Base-by-base conservation (phyloP, 768 basidiomycete species). In the Pluteus cervinus region DNA sequence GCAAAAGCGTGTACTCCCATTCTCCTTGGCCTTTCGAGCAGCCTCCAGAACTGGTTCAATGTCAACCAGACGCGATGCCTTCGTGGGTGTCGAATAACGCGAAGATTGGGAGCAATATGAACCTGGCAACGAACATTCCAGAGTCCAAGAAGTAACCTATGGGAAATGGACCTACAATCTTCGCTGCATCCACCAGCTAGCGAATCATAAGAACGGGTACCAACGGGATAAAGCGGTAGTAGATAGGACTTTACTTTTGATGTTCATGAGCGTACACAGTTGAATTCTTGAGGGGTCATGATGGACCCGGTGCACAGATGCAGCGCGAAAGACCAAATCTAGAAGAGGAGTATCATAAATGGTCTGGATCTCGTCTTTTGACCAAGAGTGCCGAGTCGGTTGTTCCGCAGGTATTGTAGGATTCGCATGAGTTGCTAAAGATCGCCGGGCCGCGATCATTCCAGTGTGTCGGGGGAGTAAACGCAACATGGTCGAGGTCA, bases 81-180 rank as follows among this genome's bases (percentile, higher is more conserved):
- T 83, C 29, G 93, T 97, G 7, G 85, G 66, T 2, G 91, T 93
- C 16, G 81, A 72, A 65, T 98, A 88, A 39, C 84, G 78, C n/a
- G 90, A 89, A 2, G 93, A 96, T 59, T 98, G 94, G 16, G 94
- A 96, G 61, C 94, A 98, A 63, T 98, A 98, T 35, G 90, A 92
- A 66, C 88, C 88, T 91, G 48, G n/a, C 29, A 28, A 36, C 42
- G 9, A 44, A 16, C 11, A 25, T 20, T 3, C 35, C 25, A 18
- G 46, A n/a, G n/a, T n/a, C n/a, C n/a, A n/a, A n/a, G 33, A 38
- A 31, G 25, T 10, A 24, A 30, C 32, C 9, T 36, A 28, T 40
- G 10, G 15, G 5, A 40, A 36, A 31, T 35, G 31, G 33, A 54
- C 84, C 52, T 57, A 88, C 94, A 98, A 54, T 98, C 92, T 64